Conservation (phyloP, 2,329 filamentous ascomycete genomes). For the Scleromitrula shiraiana region DNA sequence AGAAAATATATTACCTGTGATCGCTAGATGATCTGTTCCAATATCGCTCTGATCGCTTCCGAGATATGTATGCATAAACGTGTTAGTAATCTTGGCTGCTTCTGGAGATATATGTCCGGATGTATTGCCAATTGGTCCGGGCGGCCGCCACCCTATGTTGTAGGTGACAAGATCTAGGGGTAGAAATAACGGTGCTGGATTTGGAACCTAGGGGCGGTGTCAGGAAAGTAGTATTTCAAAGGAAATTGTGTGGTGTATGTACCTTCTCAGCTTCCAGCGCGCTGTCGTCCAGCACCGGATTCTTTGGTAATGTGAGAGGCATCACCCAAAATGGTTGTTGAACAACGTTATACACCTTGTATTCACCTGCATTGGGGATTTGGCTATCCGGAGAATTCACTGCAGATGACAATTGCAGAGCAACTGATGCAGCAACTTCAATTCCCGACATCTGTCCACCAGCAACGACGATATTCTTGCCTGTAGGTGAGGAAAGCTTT, state of each 20-base stretch:
- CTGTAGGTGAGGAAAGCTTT: slow-evolving; percentile 25
- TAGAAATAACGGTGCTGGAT: slow-evolving; percentile 51
- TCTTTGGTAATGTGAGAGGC: slow-evolving; percentile 40
- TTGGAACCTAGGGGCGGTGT: slow-evolving; percentile 30
- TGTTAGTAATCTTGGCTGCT: slow-evolving; percentile 46
- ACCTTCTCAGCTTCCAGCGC: slow-evolving; percentile 21
- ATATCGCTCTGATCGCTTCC: slow-evolving; percentile 49
- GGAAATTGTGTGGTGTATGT: background rate
- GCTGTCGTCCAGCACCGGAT: slow-evolving; percentile 17
- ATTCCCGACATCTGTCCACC: slow-evolving; percentile 79
- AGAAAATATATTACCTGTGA: slow-evolving; percentile 20
- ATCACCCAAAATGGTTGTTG: slow-evolving; percentile 67
- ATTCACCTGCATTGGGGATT: slow-evolving; percentile 39
- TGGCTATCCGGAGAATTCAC: slow-evolving; percentile 42
- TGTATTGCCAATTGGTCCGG: slow-evolving; percentile 49
- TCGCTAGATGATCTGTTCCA: slow-evolving; percentile 28
- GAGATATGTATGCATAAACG: slow-evolving; percentile 39
- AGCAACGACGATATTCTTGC: slow-evolving; percentile 61
- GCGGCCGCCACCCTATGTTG: slow-evolving; percentile 55
- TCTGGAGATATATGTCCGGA: slow-evolving; percentile 57
- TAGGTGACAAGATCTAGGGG: slow-evolving; percentile 68
- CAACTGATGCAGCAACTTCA: slow-evolving; percentile 67
- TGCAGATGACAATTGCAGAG: slow-evolving; percentile 60
- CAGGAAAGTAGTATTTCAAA: background rate
- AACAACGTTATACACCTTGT: slow-evolving; percentile 59